phyloP scores from a whole-genome alignment of 139 green algal species.

The Coelastrella sp. region DNA sequence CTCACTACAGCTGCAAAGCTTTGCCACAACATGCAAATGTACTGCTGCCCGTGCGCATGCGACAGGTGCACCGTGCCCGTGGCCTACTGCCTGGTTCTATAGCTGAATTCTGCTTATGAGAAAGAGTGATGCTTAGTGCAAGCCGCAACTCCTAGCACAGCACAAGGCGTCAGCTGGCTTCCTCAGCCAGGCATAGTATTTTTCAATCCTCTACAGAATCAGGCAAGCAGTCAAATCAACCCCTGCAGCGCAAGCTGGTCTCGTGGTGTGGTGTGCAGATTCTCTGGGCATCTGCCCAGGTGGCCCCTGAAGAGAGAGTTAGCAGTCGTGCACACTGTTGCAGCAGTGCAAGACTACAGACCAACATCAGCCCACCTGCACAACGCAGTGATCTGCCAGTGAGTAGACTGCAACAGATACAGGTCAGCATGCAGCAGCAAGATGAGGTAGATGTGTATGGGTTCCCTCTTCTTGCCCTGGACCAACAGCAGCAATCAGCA shows the following conservation, averaged over 20 bases:
- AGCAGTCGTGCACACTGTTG: not conserved
- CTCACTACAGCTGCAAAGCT: too few species aligned
- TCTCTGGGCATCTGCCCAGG: not conserved
- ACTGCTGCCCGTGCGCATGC: too few species aligned
- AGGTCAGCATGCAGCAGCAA: not conserved
- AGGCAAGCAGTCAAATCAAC: too few species aligned
- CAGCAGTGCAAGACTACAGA: not conserved
- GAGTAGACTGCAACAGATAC: not conserved
- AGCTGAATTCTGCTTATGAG: too few species aligned
- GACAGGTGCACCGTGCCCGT: too few species aligned
- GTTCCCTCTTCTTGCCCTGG: constrained; percentile 54
- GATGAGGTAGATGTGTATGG: constrained; percentile 57
- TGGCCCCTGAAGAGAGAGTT: not conserved
- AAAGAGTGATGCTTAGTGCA: too few species aligned
- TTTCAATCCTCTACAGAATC: too few species aligned
- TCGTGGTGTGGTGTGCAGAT: not conserved
- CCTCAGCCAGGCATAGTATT: too few species aligned
- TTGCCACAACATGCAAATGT: too few species aligned
- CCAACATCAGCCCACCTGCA: not conserved
- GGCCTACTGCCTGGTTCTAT: too few species aligned
- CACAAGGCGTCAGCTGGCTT: too few species aligned
- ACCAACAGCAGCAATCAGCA: constrained; percentile 44
- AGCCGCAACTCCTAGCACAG: too few species aligned
- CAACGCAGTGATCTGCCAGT: not conserved
- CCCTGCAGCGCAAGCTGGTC: not conserved